A percentile compares a stretch with the other conserved stretches of the same genome.
Evolutionary conservation across 2,329 filamentous ascomycete species (phyloP).

Genomic region (Niveomyces coronatus): DNA sequence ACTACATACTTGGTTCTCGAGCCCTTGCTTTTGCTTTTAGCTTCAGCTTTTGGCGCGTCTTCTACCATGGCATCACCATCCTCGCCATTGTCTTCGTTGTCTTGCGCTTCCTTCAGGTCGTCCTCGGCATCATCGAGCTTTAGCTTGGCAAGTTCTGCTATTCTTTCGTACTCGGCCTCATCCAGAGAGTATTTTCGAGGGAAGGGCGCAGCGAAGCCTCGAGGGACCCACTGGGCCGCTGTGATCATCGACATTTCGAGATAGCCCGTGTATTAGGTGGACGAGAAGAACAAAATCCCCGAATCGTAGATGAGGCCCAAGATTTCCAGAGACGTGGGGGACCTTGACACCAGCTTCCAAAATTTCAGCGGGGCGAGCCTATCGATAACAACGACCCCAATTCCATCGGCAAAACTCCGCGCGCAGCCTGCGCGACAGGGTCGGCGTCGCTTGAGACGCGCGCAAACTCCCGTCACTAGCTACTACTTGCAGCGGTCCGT

Average conservation of each 20-base stretch:
- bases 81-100: conserved; percentile 23
- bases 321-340: conserved; percentile 9
- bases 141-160: conserved; percentile 62
- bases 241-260: conserved; percentile 63
- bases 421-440: background rate
- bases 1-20: conserved; percentile 31
- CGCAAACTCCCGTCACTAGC: background rate
- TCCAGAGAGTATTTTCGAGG: conserved; percentile 66
- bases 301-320: conserved; percentile 4
- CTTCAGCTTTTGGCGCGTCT: conserved; percentile 16
- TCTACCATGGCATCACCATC: conserved; percentile 26
- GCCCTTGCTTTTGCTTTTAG: conserved; percentile 16
- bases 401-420: conserved; percentile 11
- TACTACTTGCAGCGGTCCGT: background rate
- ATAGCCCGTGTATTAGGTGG: conserved; percentile 17
- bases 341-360: conserved; percentile 5
- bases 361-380: conserved; percentile 11
- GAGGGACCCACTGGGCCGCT: conserved; percentile 64
- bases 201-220: conserved; percentile 66
- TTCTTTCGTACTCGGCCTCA: conserved; percentile 65
- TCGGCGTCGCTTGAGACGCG: background rate
- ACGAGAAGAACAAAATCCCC: conserved; percentile 3
- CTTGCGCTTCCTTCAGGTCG: conserved; percentile 65
- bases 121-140: conserved; percentile 89
- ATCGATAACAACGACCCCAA: conserved; percentile 7